A percentile compares a stretch with the other conserved stretches of the same genome.
These are phyloP conservation scores for Wallacemonas sp. DNA, from an alignment of 208 protist species.

Conservation along the genomic window DNA sequence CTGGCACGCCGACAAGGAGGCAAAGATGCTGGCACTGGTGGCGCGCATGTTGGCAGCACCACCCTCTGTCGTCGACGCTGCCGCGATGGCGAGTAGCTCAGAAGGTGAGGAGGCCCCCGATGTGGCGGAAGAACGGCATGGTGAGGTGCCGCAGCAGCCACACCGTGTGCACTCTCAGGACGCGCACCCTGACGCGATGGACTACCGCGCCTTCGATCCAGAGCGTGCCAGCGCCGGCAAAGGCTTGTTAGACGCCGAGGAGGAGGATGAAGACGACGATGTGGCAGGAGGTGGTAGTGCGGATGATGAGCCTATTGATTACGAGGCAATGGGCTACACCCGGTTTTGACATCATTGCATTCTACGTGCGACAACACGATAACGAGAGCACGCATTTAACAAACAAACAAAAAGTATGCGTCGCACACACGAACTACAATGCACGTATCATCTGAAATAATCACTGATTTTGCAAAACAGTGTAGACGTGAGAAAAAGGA, in stretches of 20 bases:
- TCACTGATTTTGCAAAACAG: too few relatives aligned
- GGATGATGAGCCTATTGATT: constrained; percentile 19
- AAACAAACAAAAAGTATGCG: neutral
- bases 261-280: constrained; percentile 12
- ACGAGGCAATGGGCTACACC: constrained; percentile 27
- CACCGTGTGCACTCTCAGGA: too few relatives aligned
- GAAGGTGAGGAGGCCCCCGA: too few relatives aligned
- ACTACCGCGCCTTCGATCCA: neutral
- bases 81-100: too few relatives aligned
- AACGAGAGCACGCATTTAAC: neutral
- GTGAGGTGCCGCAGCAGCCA: too few relatives aligned
- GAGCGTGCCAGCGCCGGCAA: neutral
- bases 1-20: neutral
- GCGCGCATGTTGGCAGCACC: constrained; percentile 28
- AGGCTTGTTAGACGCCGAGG: neutral
- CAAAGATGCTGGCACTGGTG: constrained; percentile 20
- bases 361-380: neutral
- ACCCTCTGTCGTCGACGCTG: constrained; percentile 27
- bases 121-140: too few relatives aligned
- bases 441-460: too few relatives aligned
- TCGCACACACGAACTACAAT: too few relatives aligned
- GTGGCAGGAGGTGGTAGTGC: neutral
- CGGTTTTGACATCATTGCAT: constrained; percentile 14
- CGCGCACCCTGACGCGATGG: too few relatives aligned
- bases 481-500: too few relatives aligned